Conservation (phyloP, 1,284 basidiomycete species). For the Nidula niveotomentosa region DNA sequence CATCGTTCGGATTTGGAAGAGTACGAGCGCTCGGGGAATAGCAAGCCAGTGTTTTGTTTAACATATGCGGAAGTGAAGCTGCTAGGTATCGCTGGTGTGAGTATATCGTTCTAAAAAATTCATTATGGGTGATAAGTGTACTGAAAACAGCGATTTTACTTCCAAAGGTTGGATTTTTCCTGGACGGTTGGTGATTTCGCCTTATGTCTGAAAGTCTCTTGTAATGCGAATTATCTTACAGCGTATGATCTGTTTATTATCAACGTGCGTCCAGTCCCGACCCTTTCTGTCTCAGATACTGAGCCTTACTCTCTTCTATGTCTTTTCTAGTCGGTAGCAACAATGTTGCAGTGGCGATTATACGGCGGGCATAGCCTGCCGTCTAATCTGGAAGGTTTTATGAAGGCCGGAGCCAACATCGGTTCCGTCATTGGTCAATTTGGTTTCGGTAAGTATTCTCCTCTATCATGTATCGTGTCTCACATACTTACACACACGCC, state of each 20-base stretch:
- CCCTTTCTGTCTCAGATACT: not conserved
- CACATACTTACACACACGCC: too few relatives aligned
- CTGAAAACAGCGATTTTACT: slow-evolving; percentile 13
- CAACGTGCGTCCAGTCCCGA: slow-evolving; percentile 41
- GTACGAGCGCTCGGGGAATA: slow-evolving; percentile 7
- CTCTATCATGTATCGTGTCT: too few relatives aligned
- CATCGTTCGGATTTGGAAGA: not conserved
- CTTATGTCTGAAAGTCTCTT: slow-evolving; percentile 13
- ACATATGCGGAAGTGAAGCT: slow-evolving; percentile 53
- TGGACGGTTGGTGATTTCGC: slow-evolving; percentile 47
- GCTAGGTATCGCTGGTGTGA: slow-evolving; percentile 58
- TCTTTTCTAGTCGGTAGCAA: slow-evolving; percentile 52
- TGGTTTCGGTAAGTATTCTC: slow-evolving; percentile 39
- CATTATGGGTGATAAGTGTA: not conserved
- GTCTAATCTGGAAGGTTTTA: slow-evolving; percentile 49
- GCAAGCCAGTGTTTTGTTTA: slow-evolving; percentile 43
- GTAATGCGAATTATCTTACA: slow-evolving; percentile 15
- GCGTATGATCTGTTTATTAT: slow-evolving; percentile 75
- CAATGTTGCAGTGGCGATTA: slow-evolving; percentile 70
- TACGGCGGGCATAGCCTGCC: slow-evolving; percentile 53
- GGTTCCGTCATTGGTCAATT: slow-evolving; percentile 72
- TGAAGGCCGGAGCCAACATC: slow-evolving; percentile 68
- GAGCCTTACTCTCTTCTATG: not conserved
- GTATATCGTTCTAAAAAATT: slow-evolving; percentile 14
- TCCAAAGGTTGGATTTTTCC: slow-evolving; percentile 60